These are phyloP conservation scores for Xylaria scruposa DNA, from an alignment of 495 filamentous ascomycete species.

Conservation along the genomic window DNA sequence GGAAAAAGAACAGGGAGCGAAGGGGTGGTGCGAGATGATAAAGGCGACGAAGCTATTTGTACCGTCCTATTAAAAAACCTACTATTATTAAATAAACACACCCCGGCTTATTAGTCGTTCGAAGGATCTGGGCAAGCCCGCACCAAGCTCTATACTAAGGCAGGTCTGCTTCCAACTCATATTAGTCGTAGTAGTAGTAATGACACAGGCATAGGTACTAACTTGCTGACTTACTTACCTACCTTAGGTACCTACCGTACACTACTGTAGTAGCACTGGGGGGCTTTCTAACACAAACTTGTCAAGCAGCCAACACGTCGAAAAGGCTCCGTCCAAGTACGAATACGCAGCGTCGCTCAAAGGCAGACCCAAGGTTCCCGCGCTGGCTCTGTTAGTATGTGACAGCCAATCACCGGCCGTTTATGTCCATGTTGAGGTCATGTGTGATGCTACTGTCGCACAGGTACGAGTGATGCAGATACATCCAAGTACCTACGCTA, in stretches of 20 bases:
- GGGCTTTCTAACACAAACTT: not conserved
- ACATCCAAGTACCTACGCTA: not conserved
- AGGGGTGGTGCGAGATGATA: constrained; percentile 14
- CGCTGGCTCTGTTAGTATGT: not conserved
- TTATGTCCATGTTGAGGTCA: constrained; percentile 16
- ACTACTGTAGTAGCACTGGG: not conserved
- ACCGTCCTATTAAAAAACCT: constrained; percentile 2
- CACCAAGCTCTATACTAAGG: constrained; percentile 22
- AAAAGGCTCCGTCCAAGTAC: constrained; percentile 18
- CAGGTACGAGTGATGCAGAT: not conserved
- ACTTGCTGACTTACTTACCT: not conserved
- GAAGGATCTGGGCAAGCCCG: constrained; percentile 27
- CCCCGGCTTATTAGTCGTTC: constrained; percentile 21
- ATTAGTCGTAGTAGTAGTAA: constrained; percentile 20
- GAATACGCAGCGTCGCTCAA: constrained; percentile 22
- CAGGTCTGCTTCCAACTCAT: constrained; percentile 13
- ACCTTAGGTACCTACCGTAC: not conserved
- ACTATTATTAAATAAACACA: constrained; percentile 20
- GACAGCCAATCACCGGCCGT: constrained; percentile 16
- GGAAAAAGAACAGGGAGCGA: constrained; percentile 27
- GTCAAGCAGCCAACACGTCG: constrained; percentile 11
- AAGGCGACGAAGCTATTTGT: constrained; percentile 29
- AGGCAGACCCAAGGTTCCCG: constrained; percentile 10
- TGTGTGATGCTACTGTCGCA: constrained; percentile 18
- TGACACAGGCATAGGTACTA: not conserved